Evolutionary conservation across 768 basidiomycete genomes (phyloP), one percentile per base, ranked within the genome.

Genomic region (Trametes elegans): DNA sequence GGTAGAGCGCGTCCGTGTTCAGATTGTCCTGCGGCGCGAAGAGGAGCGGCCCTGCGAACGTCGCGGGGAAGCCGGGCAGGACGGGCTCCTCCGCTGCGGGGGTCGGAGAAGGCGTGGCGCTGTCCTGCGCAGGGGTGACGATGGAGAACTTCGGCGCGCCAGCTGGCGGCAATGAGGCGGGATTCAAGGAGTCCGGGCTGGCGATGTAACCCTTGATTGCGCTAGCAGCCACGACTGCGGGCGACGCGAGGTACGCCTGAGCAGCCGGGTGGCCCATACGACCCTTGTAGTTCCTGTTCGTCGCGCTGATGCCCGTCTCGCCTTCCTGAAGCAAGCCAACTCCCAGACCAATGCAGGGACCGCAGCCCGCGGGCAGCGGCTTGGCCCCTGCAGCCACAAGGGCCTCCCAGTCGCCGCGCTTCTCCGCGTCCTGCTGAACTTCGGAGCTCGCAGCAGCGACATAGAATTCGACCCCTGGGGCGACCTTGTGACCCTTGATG

Each of bases 281-380:
- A 3, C 97, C 97, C 76, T 99, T 98, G 76, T 98, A 99, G 67
- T 99, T 99, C 72, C 97, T 79, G 72, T 99, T 99, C 7, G 96
- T 98, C 4, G 97, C 97, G 60, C 93, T 96, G 67, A 99, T 98
- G 1, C 97, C 96, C 1, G 87, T 88, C 70, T 99, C 82, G 2
- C 96, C 97, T 60, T 98, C 95, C 68, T 98, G 88, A 31, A 99
- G 74, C 49, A 98, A 72, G 10, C 97, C 97, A 0, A 84, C 87
- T 1, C 97, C 97, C 5, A 99, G 81, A 19, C 97, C 97, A 59
- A 99, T 99, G 69, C 97, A 99, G 3, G 97, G 97, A 0, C 97
- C 97, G 66, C 97, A 99, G 0, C 97, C 97, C 0, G 96, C 88
- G 10, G 97, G 97, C 0, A 99, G 80, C 1, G 88, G 84, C 70